These are phyloP conservation scores for Mucuna pruriens DNA, from an alignment of 306 rosid species.

Conservation along the genomic window DNA sequence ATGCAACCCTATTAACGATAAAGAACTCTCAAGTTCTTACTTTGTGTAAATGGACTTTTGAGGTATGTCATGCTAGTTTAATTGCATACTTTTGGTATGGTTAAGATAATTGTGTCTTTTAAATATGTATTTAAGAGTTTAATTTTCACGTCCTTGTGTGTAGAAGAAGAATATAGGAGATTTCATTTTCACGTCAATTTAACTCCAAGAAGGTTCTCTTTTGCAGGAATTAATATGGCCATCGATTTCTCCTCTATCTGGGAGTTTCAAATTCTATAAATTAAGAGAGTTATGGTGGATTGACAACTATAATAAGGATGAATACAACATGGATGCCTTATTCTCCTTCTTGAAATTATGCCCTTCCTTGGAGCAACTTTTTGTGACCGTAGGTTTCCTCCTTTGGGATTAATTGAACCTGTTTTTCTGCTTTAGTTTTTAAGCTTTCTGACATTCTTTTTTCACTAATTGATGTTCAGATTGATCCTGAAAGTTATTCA, in stretches of 20 bases:
- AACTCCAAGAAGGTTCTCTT: not conserved
- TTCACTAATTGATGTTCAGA: slow-evolving; percentile 41
- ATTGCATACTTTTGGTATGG: too few relatives aligned
- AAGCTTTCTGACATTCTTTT: not conserved
- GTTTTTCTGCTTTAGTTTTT: not conserved
- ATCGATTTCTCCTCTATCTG: slow-evolving; percentile 50
- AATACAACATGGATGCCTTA: slow-evolving; percentile 48
- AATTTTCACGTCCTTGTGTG: too few relatives aligned
- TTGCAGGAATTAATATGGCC: slow-evolving; percentile 78
- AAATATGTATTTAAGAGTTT: too few relatives aligned
- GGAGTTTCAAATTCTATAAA: slow-evolving; percentile 66
- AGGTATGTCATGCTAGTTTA: slow-evolving; percentile 52
- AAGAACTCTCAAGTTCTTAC: slow-evolving; percentile 72
- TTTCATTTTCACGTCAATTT: too few relatives aligned
- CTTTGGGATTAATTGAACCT: not conserved
- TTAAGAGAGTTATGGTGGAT: slow-evolving; percentile 81
- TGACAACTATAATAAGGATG: slow-evolving; percentile 49
- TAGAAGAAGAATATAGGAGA: too few relatives aligned
- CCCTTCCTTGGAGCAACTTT: slow-evolving; percentile 66
- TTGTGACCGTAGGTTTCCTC: slow-evolving; percentile 50
- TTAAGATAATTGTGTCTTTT: too few relatives aligned
- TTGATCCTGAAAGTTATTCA: slow-evolving; percentile 52
- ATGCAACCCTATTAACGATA: slow-evolving; percentile 66
- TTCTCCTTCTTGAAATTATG: slow-evolving; percentile 64
- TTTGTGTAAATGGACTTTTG: slow-evolving; percentile 71